These are phyloP conservation scores for Scutellaria galericulata DNA, from an alignment of 257 asterid genomes.

Conservation along the genomic window DNA sequence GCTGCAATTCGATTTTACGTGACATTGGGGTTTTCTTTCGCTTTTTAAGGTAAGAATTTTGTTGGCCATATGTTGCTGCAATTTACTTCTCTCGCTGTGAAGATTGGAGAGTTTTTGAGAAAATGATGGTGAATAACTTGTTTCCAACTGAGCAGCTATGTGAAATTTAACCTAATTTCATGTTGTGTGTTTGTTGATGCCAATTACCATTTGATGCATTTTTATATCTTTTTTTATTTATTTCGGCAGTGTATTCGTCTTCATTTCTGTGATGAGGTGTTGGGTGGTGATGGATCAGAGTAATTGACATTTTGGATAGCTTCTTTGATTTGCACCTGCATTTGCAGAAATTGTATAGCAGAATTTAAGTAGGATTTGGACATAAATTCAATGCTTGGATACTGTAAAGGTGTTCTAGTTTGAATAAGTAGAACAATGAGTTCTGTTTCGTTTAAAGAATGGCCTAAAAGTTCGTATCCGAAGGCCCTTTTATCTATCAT, in stretches of 20 bases:
- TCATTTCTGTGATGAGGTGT: slow-evolving; percentile 10
- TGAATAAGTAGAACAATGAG: slow-evolving; percentile 49
- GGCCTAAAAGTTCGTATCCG: slow-evolving; percentile 53
- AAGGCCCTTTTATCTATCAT: slow-evolving; percentile 60
- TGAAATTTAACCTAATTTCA: slow-evolving; percentile 10
- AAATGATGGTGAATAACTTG: background rate
- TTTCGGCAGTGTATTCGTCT: slow-evolving; percentile 34
- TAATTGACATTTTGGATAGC: slow-evolving; percentile 7
- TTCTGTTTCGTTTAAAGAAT: slow-evolving; percentile 55
- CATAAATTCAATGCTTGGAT: slow-evolving; percentile 32
- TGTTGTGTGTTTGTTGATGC: slow-evolving; percentile 12
- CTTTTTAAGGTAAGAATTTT: slow-evolving; percentile 35
- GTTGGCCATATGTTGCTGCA: slow-evolving; percentile 8
- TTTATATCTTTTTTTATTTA: background rate
- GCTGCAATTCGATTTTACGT: slow-evolving; percentile 33
- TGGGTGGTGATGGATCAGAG: slow-evolving; percentile 6
- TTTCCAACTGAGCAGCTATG: background rate
- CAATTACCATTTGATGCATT: slow-evolving; percentile 17
- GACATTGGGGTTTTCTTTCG: slow-evolving; percentile 17
- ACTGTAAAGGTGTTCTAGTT: slow-evolving; percentile 22
- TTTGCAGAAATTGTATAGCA: slow-evolving; percentile 18
- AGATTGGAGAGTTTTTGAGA: background rate
- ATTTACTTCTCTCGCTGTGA: slow-evolving; percentile 8
- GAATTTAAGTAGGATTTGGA: slow-evolving; percentile 16
- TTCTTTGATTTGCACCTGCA: slow-evolving; percentile 12